Base-by-base conservation (phyloP, 2,329 filamentous ascomycete genomes). In the Daldinia eschscholtzii region DNA sequence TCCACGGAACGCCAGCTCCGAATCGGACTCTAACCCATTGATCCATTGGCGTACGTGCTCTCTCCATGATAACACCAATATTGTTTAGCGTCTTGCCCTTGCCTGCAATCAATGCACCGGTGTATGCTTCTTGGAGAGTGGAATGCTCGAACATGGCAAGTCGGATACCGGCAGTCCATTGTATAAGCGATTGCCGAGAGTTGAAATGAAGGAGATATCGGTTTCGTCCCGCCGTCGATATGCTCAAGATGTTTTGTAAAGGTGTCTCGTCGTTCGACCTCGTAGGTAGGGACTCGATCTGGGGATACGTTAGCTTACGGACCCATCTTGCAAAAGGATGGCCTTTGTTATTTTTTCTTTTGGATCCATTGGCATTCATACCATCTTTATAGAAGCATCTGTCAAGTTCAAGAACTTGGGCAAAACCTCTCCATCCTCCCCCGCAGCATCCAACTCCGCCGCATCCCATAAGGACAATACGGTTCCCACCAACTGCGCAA, bases 311-410 rank as follows among this genome's bases (percentile, higher is more conserved):
- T 67, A 74, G 67, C 53, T 37, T 6, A 52, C 26, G 18, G 26
- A 46, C 28, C 5, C 6, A 3, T 50, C 2, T 33, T 53, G 15
- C 9, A 9, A 35, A 42, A 48, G 4, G 5, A 18, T 30, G 3
- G 2, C 7, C 3, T 12, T 12, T 1, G 9, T 18, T 18, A 33
- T 52, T 4, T 33, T 48, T 15, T 10, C 28, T 60, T 37, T 4
- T 33, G 39, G 10, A 33, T 30, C 18, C 15, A 20, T 18, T 23
- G 41, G 57, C 23, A 23, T 59, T 41, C 68, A 52, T 86, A 98
- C 96, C 94, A 98, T 98, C 81, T 97, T 97, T 75, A 99, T 94
- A 0, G 96, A 97, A 20, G 96, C 96, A 85, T 99, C 96, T 6
- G 96, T 97, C 67, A 99, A 83, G 77, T 99, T 99, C 80, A 99